Evolutionary conservation across 768 basidiomycete genomes (phyloP).

Genomic region (Macrolepiota albuminosa): DNA sequence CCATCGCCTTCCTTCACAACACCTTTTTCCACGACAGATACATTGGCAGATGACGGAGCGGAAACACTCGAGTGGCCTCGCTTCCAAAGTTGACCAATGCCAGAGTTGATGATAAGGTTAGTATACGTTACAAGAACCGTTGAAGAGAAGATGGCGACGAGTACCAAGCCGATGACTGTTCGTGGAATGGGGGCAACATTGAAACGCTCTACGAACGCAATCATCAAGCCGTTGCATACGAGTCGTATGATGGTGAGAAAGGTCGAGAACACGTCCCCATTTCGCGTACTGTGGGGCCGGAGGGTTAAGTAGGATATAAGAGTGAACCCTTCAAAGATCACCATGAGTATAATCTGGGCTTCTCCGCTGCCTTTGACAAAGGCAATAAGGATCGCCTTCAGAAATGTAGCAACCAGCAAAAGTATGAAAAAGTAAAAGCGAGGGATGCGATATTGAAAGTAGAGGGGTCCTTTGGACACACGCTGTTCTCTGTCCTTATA

Average conservation of each 20-base stretch:
- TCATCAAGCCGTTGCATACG: slow-evolving; percentile 62
- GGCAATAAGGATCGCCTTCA: slow-evolving; percentile 70
- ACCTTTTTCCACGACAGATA: slow-evolving; percentile 40
- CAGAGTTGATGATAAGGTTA: slow-evolving; percentile 55
- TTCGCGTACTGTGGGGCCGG: slow-evolving; percentile 62
- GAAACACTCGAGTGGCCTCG: slow-evolving; percentile 9
- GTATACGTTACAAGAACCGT: slow-evolving; percentile 65
- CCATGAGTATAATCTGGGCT: slow-evolving; percentile 62
- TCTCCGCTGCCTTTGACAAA: slow-evolving; percentile 57
- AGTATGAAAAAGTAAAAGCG: slow-evolving; percentile 67
- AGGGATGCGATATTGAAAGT: slow-evolving; percentile 58
- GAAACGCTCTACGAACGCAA: slow-evolving; percentile 70
- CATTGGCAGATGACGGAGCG: slow-evolving; percentile 20
- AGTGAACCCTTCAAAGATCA: slow-evolving; percentile 63
- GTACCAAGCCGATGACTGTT: slow-evolving; percentile 73
- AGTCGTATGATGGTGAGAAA: slow-evolving; percentile 68
- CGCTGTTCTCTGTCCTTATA: slow-evolving; percentile 31
- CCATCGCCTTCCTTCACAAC: slow-evolving; percentile 32
- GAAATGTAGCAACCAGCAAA: slow-evolving; percentile 51
- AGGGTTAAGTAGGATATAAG: slow-evolving; percentile 48
- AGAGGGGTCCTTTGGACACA: slow-evolving; percentile 50
- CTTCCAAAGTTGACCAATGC: slow-evolving; percentile 27
- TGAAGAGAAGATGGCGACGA: slow-evolving; percentile 67
- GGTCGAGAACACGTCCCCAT: slow-evolving; percentile 64
- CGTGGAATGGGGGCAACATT: slow-evolving; percentile 71